A percentile compares a stretch with the other conserved stretches of the same genome.
Evolutionary conservation across 768 basidiomycete species (phyloP).

Genomic region (Lanmaoa pseudosensibilis): DNA sequence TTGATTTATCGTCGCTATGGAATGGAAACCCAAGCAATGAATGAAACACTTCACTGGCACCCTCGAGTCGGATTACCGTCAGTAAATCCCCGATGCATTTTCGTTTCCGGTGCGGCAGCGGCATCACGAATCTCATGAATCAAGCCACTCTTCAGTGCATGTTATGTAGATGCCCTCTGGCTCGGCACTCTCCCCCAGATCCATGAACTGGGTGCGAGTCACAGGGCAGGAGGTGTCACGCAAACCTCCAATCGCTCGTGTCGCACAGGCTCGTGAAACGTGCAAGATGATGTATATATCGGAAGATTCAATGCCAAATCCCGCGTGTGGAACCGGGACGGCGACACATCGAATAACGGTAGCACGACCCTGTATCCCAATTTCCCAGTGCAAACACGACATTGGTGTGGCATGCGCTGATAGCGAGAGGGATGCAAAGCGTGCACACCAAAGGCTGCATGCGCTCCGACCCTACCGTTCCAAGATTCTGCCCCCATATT

Average conservation of each 20-base stretch:
- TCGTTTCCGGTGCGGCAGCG: background rate
- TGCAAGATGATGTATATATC: background rate
- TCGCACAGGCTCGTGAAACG: conserved; percentile 2
- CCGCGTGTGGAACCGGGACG: background rate
- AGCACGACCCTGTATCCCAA: background rate
- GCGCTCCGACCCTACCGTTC: background rate
- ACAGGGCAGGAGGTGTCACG: background rate
- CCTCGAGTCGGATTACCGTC: background rate
- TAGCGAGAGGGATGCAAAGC: background rate
- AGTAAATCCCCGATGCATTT: background rate
- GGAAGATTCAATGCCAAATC: background rate
- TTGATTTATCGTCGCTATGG: background rate
- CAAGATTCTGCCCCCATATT: background rate
- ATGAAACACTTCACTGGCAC: background rate
- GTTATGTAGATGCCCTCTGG: background rate
- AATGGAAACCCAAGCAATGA: background rate
- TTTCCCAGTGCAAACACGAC: background rate
- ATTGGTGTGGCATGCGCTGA: background rate
- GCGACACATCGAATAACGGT: background rate
- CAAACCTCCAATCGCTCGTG: background rate
- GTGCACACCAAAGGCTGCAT: background rate
- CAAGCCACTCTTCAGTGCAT: background rate
- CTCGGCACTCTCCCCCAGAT: background rate
- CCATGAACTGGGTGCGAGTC: background rate
- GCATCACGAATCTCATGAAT: background rate